These are phyloP conservation scores for Dentipellis fragilis DNA, from an alignment of 768 basidiomycete species.

Conservation along the genomic window DNA sequence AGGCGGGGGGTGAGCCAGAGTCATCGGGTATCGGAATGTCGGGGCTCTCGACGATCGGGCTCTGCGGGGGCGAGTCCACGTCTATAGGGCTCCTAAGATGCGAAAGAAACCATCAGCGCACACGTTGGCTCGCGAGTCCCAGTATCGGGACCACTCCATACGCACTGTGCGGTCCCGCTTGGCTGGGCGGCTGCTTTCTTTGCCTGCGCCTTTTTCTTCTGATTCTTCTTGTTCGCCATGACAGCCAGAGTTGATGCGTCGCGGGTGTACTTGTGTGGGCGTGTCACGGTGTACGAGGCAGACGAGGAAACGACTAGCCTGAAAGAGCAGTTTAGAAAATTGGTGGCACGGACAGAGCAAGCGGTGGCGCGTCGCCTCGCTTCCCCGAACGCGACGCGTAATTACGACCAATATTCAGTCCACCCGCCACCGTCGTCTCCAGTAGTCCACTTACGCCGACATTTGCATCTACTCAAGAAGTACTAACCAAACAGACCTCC, in stretches of 20 bases:
- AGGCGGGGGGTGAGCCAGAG: not conserved
- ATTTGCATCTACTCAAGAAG: too few species aligned
- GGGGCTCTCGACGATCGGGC: not conserved
- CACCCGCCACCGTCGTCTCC: not conserved
- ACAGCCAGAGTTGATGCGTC: not conserved
- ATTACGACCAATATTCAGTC: not conserved
- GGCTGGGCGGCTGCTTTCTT: constrained; percentile 5
- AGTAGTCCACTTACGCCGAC: too few species aligned
- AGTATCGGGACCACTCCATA: not conserved
- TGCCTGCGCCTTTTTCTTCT: constrained; percentile 11
- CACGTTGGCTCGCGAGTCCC: not conserved
- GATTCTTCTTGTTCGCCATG: constrained; percentile 16
- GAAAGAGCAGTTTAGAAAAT: not conserved
- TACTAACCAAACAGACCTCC: too few species aligned
- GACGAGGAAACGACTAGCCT: too few species aligned
- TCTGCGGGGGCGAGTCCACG: not conserved
- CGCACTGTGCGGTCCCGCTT: not conserved
- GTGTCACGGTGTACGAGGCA: not conserved
- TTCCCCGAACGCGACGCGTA: not conserved
- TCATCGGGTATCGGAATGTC: not conserved
- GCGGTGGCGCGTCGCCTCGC: not conserved
- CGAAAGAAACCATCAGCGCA: not conserved
- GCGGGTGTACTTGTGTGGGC: not conserved
- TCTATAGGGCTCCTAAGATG: constrained; percentile 1
- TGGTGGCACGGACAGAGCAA: not conserved